These are phyloP conservation scores for Vigna angularis DNA, from an alignment of 306 rosid genomes.

Conservation along the genomic window DNA sequence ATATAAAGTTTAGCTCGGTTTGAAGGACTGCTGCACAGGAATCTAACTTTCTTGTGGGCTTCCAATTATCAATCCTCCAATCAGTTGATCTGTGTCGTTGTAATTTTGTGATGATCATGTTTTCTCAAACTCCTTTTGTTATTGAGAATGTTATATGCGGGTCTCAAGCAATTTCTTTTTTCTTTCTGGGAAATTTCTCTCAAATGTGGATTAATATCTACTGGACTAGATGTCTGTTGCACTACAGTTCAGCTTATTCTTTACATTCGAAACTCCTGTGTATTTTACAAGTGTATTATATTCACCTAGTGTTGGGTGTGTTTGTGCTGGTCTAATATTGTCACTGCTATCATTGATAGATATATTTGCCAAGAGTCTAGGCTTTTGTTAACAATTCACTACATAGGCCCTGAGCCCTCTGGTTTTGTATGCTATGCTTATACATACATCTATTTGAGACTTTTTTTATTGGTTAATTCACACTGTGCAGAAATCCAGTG, in stretches of 20 bases:
- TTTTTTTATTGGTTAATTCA: conserved; percentile 42
- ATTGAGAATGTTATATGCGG: conserved; percentile 13
- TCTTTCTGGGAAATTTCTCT: background rate
- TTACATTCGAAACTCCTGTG: conserved; percentile 3
- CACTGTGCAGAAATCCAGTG: conserved; percentile 63
- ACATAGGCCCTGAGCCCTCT: background rate
- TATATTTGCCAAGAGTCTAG: conserved; percentile 31
- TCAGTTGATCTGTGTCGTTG: background rate
- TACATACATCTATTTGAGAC: conserved; percentile 3
- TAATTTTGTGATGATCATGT: conserved; percentile 1
- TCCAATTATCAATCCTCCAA: conserved; percentile 21
- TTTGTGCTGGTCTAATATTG: conserved; percentile 9
- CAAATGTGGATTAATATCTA: conserved; percentile 14
- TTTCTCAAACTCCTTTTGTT: background rate
- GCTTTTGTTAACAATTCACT: conserved; percentile 28
- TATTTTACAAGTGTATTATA: conserved; percentile 32
- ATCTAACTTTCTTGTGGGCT: background rate
- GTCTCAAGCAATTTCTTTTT: conserved; percentile 2
- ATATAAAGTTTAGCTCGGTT: background rate
- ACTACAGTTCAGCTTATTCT: background rate
- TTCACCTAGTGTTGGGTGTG: conserved; percentile 22
- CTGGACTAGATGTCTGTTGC: conserved; percentile 12
- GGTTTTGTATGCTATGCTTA: conserved; percentile 24
- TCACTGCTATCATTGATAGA: conserved; percentile 13
- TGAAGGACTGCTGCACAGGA: conserved; percentile 18